Evolutionary conservation across 2,329 filamentous ascomycete species (phyloP), one percentile per base, ranked within the genome.

Genomic region (Aspergillus latus): DNA sequence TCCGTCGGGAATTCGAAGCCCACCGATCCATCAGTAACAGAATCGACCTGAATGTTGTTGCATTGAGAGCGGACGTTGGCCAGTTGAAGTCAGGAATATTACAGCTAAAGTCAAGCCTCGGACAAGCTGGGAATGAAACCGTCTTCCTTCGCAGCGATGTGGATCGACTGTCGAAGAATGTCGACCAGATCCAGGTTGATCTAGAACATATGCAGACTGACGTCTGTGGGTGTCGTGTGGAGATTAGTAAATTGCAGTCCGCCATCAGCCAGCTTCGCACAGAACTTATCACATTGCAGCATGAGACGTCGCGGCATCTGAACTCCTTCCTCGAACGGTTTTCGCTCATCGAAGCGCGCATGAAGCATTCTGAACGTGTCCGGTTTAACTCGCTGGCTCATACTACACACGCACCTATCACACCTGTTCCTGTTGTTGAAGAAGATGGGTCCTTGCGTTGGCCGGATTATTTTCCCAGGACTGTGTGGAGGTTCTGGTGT

Each of bases 401-500:
- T 39, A 74, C 71, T 2, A 61, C 68, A 2, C 66, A 73, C 42
- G 73, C 73, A 16, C 71, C 71, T 15, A 73, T 76, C 42, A 74
- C 64, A 7, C 63, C 70, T 29, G 71, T 75, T 2, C 73, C 73
- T 1, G 58, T 70, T 30, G 62, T 75, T 30, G 62, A 66, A 39
- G 65, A 67, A 6, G 70, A 75, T 58, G 73, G 73, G 10, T 60
- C 69, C 5, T 56, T 75, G 15, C 63, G 64, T 43, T 74, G 66
- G 64, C 73, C 73, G 4, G 60, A 70, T 32, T 74, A 72, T 49
- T 75, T 76, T 43, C 73, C 73, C 16, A 59, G 65, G 30, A 73
- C 71, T 1, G 72, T 76, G 6, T 74, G 72, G 73, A 67, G 71
- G 43, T 76, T 76, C 55, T 76, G 73, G 73, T 74, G 71, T 57